phyloP scores from a whole-genome alignment of 2,329 filamentous ascomycete species.

The Monosporascus cannonballus region DNA sequence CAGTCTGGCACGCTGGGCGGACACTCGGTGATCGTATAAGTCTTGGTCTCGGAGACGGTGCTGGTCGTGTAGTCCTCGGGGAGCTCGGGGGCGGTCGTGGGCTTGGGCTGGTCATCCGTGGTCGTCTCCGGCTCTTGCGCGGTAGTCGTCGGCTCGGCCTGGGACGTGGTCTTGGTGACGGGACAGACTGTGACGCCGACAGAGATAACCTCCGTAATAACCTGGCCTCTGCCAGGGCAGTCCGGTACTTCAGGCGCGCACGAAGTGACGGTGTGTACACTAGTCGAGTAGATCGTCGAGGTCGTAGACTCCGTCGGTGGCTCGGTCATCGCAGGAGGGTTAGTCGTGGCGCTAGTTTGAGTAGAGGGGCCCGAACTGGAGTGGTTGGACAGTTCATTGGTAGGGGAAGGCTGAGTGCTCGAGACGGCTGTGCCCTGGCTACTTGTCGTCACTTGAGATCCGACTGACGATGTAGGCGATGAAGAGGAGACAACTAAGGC shows the following conservation, averaged over 20 bases:
- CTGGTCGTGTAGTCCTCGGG: slow-evolving; percentile 16
- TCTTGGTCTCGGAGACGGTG: slow-evolving; percentile 20
- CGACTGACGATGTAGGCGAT: background rate
- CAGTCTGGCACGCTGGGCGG: slow-evolving; percentile 23
- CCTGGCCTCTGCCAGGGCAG: slow-evolving; percentile 14
- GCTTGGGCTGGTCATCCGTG: slow-evolving; percentile 1
- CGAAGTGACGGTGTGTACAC: slow-evolving; percentile 15
- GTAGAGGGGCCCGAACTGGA: background rate
- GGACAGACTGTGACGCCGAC: slow-evolving; percentile 17
- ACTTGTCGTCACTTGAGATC: slow-evolving; percentile 1
- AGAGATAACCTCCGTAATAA: slow-evolving; percentile 18
- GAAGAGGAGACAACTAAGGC: background rate
- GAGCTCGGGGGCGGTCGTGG: background rate
- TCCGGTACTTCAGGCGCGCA: slow-evolving; percentile 11
- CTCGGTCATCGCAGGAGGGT: background rate
- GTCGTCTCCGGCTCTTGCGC: background rate
- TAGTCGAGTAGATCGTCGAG: slow-evolving; percentile 27
- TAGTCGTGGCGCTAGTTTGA: background rate
- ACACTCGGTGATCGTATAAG: slow-evolving; percentile 28
- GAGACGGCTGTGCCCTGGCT: background rate
- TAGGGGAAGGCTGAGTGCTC: background rate
- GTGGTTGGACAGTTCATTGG: background rate
- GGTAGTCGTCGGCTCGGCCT: background rate
- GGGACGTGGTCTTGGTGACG: slow-evolving; percentile 5
- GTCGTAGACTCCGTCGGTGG: slow-evolving; percentile 18